These are phyloP conservation scores for Talaromyces borbonicus DNA, from an alignment of 495 filamentous ascomycete species.

Conservation along the genomic window DNA sequence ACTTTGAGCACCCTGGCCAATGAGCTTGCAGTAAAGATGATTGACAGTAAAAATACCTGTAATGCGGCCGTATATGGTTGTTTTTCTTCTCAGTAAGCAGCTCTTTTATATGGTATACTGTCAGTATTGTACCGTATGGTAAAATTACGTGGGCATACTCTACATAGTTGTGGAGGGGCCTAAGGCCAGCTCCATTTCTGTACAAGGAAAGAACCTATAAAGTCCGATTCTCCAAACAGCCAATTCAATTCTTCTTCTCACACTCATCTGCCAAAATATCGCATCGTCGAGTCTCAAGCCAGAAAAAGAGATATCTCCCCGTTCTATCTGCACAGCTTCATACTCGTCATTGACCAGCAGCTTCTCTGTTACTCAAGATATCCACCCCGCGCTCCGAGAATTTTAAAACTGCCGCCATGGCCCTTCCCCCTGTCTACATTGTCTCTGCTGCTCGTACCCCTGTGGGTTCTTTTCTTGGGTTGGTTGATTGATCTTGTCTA, in stretches of 20 bases:
- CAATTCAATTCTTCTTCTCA: too few relatives aligned
- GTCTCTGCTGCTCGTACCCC: conserved; percentile 86
- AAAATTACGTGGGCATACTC: too few relatives aligned
- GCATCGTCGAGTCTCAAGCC: too few relatives aligned
- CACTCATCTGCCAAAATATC: too few relatives aligned
- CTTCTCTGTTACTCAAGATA: conserved; percentile 7
- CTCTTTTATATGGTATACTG: too few relatives aligned
- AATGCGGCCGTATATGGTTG: not conserved
- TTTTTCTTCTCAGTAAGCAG: not conserved
- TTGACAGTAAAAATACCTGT: not conserved
- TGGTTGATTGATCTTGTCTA: conserved; percentile 15
- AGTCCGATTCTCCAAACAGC: too few relatives aligned
- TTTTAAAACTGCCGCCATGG: conserved; percentile 29
- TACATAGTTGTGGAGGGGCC: too few relatives aligned
- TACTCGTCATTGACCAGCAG: not conserved
- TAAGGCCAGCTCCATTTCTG: too few relatives aligned
- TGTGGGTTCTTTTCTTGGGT: conserved; percentile 90
- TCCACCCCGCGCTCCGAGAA: conserved; percentile 6
- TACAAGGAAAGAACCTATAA: too few relatives aligned
- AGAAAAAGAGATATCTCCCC: too few relatives aligned
- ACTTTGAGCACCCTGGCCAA: not conserved
- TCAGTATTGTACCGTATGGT: too few relatives aligned
- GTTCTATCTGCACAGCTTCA: not conserved
- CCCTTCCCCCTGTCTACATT: conserved; percentile 84
- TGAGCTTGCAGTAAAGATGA: not conserved